These are phyloP conservation scores for Fragosphaeria purpurea DNA, from an alignment of 2,329 filamentous ascomycete species.

Conservation along the genomic window DNA sequence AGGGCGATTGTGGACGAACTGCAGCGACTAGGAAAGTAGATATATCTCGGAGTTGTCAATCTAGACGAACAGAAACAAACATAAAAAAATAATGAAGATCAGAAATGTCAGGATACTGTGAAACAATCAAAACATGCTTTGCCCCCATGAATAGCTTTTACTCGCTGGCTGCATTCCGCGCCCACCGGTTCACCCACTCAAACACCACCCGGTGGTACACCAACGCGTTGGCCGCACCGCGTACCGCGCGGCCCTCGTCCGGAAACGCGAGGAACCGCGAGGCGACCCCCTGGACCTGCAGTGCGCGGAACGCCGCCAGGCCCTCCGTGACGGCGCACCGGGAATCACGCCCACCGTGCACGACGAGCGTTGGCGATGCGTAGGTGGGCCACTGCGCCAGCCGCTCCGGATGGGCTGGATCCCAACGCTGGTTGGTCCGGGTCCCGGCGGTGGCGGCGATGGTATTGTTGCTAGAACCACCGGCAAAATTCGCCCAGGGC, in stretches of 20 bases:
- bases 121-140: too few relatives aligned
- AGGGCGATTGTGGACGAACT: constrained; percentile 41
- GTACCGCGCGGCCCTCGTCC: constrained; percentile 63
- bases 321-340: constrained; percentile 41
- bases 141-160: too few relatives aligned
- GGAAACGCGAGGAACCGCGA: constrained; percentile 63
- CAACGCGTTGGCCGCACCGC: constrained; percentile 58
- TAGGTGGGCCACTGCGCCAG: constrained; percentile 45
- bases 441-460: constrained; percentile 17
- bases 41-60: neutral
- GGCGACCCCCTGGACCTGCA: constrained; percentile 57
- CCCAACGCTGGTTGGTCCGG: constrained; percentile 22
- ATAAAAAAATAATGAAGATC: neutral
- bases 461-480: constrained; percentile 21
- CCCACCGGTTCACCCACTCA: constrained; percentile 52
- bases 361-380: constrained; percentile 56
- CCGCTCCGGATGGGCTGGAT: constrained; percentile 34
- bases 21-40: neutral
- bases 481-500: constrained; percentile 29
- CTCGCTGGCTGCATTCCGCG: neutral
- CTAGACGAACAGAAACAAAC: neutral
- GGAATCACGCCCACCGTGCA: constrained; percentile 63
- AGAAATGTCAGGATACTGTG: neutral
- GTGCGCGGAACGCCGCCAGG: constrained; percentile 59
- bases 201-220: constrained; percentile 60